These are phyloP conservation scores for Tetradesmus obliquus DNA, from an alignment of 139 green algal species.

Conservation along the genomic window DNA sequence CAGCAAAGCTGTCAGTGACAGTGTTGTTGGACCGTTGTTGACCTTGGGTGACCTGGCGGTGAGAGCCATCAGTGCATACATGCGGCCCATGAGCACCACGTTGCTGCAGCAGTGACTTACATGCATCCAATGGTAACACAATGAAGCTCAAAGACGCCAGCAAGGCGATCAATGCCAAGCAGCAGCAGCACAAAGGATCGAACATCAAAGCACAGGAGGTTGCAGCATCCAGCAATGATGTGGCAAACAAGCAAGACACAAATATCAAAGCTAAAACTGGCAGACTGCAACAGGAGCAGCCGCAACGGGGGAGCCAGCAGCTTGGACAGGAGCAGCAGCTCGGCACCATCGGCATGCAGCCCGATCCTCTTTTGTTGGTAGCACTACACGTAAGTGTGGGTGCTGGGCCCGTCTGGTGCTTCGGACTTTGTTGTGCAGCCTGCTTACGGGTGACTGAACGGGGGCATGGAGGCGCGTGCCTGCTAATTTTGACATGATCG, in stretches of 20 bases:
- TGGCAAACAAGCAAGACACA: background rate
- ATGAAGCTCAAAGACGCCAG: background rate
- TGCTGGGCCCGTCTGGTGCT: background rate
- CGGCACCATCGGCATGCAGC: background rate
- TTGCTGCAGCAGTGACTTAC: background rate
- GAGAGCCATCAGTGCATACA: background rate
- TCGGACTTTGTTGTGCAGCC: background rate
- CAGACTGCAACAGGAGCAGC: background rate
- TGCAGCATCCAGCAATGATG: background rate
- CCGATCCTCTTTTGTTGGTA: conserved; percentile 15
- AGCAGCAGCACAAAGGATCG: background rate
- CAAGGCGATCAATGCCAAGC: background rate
- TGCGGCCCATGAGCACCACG: background rate
- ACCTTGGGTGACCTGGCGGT: background rate
- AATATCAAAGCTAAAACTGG: background rate
- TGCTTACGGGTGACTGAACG: background rate
- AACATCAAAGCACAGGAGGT: background rate
- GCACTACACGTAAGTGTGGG: conserved; percentile 7
- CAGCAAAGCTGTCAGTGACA: background rate
- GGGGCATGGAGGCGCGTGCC: too few relatives aligned
- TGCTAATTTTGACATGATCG: too few relatives aligned
- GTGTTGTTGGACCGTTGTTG: background rate
- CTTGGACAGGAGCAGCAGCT: background rate
- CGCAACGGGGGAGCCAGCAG: background rate
- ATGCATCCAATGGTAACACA: background rate